Evolutionary conservation across 208 protist species (phyloP), one percentile per base, ranked within the genome.

Genomic region (Acanthamoeba culbertsoni): DNA sequence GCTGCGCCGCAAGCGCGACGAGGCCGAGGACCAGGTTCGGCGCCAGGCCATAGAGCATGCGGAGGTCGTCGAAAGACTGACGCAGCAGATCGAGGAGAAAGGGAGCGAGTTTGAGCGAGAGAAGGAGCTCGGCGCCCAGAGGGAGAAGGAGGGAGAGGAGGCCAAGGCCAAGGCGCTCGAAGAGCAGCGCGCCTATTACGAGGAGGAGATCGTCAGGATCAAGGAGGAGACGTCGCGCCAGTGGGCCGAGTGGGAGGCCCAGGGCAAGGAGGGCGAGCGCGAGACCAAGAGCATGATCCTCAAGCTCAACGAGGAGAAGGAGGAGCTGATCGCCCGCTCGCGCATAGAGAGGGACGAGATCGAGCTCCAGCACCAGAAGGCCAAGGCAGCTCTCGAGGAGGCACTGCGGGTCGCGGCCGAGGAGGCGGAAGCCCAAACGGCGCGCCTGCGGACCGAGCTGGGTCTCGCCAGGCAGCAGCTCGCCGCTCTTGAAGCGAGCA

Each of bases 141-240:
- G 4, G 6, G 43, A 73, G 46, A 31, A 43, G 16, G 45, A 93
- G 88, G 7, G 7, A 0, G 37, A 71, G 12, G 28, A 26, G 16
- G 40, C 68, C 33, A 79, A 51, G 68, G 42, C 20, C 37, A 0
- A 51, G 71, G 71, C 71, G 42, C 43, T 63, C 43, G 77, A 88
- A 6, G 77, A 88, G 43, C 43, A 88, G 77, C 43, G 51, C 8
- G 18, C 5, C 18, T 53, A 63, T 45, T 88, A 88, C 35, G 77
- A 88, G 43, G 77, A 88, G 35, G 77, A 88, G 37, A 88, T 88
- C 12, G 20, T 26, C 43, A 23, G 51, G 20, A 88, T 88, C 43
- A 88, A 88, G 77, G 51, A 88, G 77, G 77, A 88, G 77, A 53
- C 57, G 51, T 37, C 43, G 7, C 77, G 77, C 40, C 77, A 88